phyloP scores from a whole-genome alignment of 345 rosid species.

The Eutrema japonicum region DNA sequence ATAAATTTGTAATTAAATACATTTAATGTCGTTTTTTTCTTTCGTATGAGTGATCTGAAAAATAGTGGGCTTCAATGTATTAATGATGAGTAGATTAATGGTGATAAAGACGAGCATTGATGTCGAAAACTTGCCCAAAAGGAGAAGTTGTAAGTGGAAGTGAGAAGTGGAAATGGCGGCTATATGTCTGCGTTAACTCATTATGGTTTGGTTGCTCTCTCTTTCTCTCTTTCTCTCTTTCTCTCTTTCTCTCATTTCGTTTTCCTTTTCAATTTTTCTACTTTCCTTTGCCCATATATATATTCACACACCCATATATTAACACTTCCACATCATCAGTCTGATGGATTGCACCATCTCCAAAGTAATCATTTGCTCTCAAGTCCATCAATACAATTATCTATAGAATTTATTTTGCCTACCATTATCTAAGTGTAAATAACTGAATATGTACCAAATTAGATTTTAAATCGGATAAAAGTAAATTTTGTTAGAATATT shows the following conservation, averaged over 20 bases:
- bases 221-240: conserved; percentile 22
- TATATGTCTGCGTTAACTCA: conserved; percentile 47
- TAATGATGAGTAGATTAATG: conserved; percentile 41
- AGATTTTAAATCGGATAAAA: too few species aligned
- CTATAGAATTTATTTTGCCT: not conserved
- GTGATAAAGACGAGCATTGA: conserved; percentile 46
- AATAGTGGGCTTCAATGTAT: conserved; percentile 27
- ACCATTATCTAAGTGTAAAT: not conserved
- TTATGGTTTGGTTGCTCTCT: conserved; percentile 12
- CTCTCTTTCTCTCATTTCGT: conserved; percentile 19
- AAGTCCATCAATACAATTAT: conserved; percentile 17
- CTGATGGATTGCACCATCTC: conserved; percentile 37
- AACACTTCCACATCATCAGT: conserved; percentile 26
- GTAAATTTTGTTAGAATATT: too few species aligned
- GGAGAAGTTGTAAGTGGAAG: conserved; percentile 41
- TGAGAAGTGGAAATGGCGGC: conserved; percentile 48
- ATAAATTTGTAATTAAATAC: not conserved
- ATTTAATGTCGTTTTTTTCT: not conserved
- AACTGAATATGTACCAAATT: not conserved
- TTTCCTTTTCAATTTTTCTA: not conserved
- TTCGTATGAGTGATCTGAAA: not conserved
- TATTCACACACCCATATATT: conserved; percentile 28
- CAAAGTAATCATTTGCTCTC: conserved; percentile 44
- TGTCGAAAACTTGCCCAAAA: conserved; percentile 40
- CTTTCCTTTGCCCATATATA: conserved; percentile 32